Evolutionary conservation across 805 yeast species (phyloP), one percentile per base, ranked within the genome.

Genomic region (Jamesozyma gamospora): DNA sequence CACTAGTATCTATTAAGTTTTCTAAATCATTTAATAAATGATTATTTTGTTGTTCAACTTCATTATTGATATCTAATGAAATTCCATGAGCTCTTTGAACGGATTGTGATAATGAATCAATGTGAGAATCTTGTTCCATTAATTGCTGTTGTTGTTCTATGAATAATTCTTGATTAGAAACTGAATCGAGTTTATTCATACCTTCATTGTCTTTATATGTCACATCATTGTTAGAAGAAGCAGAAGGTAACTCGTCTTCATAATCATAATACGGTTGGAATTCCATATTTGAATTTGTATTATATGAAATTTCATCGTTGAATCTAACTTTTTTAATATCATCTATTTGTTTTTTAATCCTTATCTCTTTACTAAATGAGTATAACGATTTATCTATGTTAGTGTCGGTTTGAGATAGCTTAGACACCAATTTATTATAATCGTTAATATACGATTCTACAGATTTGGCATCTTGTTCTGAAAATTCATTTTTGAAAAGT

Each of bases 21-120:
- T 75, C 81, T 29, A 75, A 50, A 47, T 75, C 80, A 26, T 66
- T 65, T 21, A 75, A 48, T 13, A 74, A 44, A 7, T 45, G 45
- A 18, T 67, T 68, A 51, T 73, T 62, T 36, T 75, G 79, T 4
- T 67, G 69, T 11, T 57, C 61, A 9, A 74, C 50, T 45, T 75
- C 80, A 5, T 57, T 60, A 41, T 72, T 64, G 11, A 75, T 74
- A 26, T 60, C 64, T 9, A 66, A 30, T 2, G 79, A 70, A 34
- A 75, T 57, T 1, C 61, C 64, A 44, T 66, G 66, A 37, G 72
- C 72, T 30, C 67, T 58, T 25, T 60, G 56, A 1, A 74, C 68
- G 0, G 76, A 67, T 4, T 53, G 47, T 2, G 76, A 61, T 3
- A 75, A 48, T 1, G 51, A 34, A 10, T 60, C 62, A 9, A 75